These are phyloP conservation scores for Tuber umbilicatum DNA, from an alignment of 495 filamentous ascomycete species.

Conservation along the genomic window DNA sequence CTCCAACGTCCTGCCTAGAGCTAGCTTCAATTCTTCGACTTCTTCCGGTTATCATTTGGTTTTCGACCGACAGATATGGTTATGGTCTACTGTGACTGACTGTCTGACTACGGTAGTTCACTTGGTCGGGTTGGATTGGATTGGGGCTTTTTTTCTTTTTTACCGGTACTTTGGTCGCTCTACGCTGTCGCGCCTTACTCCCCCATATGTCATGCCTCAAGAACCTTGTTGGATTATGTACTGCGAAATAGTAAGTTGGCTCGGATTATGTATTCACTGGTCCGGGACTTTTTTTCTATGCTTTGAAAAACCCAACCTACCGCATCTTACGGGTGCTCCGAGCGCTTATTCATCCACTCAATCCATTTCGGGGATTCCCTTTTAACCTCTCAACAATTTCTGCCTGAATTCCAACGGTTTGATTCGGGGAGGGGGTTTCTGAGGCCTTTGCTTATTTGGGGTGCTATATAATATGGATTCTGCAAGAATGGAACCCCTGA, in stretches of 20 bases:
- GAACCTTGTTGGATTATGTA: conserved; percentile 1
- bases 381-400: not conserved
- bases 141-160: not conserved
- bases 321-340: not conserved
- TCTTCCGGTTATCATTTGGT: not conserved
- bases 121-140: not conserved
- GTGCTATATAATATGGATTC: too few species aligned
- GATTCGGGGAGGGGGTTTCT: not conserved
- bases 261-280: not conserved
- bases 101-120: not conserved
- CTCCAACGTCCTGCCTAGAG: not conserved
- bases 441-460: not conserved
- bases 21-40: not conserved
- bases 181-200: not conserved
- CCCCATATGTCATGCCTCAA: not conserved
- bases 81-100: not conserved
- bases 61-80: not conserved
- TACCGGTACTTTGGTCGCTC: not conserved
- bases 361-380: not conserved
- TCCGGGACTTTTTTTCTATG: not conserved
- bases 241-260: not conserved
- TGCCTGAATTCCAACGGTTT: not conserved
- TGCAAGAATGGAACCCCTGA: too few species aligned
- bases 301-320: not conserved
- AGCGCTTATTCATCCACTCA: not conserved